Base-by-base conservation (phyloP, 2,329 filamentous ascomycete genomes). In the Simplicillium sp. region DNA sequence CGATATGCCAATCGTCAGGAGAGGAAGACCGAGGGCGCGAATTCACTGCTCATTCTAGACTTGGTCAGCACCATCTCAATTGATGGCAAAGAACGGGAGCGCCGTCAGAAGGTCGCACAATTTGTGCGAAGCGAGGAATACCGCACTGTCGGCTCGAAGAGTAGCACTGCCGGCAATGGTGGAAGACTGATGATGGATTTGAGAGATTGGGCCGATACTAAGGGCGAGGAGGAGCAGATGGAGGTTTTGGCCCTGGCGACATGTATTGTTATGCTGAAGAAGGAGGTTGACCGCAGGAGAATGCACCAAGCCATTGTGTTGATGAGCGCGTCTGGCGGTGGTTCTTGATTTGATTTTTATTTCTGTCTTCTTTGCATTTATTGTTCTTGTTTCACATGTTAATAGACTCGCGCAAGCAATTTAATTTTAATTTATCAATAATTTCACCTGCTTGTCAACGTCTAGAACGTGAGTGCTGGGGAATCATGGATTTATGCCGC, bases 251-350 rank as follows among this genome's bases (percentile, higher is more conserved):
- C 73, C 9, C 65, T 81, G 14, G 67, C 70, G 34, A 79, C 72
- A 13, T 77, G 70, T 43, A 48, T 82, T 42, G 56, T 70, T 13
- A 79, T 83, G 77, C 54, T 82, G 48, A 82, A 82, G 68, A 76
- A 73, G 57, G 80, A 82, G 64, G 61, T 79, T 38, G 78, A 82
- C 54, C 61, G 77, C 34, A 61, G 74, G 47, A 63, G 74, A 43
- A 53, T 64, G 44, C 56, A 71, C 38, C 74, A 81, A 62, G 56
- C 67, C 35, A 65, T 67, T 42, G 57, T 66, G 3, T 64, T 76
- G 40, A 60, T 50, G 31, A 58, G 48, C 11, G 59, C 42, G 36
- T 56, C 44, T 15, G 49, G 51, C 11, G 45, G 41, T 16, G 45
- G 41, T 16, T 29, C 33, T 29, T 39, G 39, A 34, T 15, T 12